phyloP scores from a whole-genome alignment of 208 protist species.

The Vickermania spadyakhi region DNA sequence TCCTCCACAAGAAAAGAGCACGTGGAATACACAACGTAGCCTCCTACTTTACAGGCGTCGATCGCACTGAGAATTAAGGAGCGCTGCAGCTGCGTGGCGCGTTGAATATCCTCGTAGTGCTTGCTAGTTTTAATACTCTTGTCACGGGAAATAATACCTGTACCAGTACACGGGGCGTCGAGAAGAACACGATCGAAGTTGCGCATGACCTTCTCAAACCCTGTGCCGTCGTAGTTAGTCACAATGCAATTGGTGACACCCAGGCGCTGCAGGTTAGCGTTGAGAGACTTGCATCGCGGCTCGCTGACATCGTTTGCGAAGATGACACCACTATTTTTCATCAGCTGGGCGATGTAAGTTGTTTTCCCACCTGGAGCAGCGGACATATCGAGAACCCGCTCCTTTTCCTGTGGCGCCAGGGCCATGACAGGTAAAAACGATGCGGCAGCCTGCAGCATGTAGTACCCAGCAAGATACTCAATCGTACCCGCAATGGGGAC shows the following conservation, averaged over 20 bases:
- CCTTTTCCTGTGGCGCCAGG: constrained; percentile 90
- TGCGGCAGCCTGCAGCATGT: constrained; percentile 98
- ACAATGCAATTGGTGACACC: constrained; percentile 93
- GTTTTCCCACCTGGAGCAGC: constrained; percentile 99
- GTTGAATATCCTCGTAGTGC: constrained; percentile 88
- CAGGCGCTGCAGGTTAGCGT: constrained; percentile 96
- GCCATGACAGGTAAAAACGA: constrained; percentile 99
- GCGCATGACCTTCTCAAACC: constrained; percentile 84
- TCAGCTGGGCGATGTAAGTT: constrained; percentile 95
- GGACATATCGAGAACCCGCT: constrained; percentile 97
- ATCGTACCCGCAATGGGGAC: constrained; percentile 98
- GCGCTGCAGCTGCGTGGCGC: constrained; percentile 91
- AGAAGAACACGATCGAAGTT: constrained; percentile 92
- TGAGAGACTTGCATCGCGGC: constrained; percentile 91
- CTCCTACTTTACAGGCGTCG: constrained; percentile 93
- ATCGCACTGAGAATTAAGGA: constrained; percentile 97
- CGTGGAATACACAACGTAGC: constrained; percentile 98
- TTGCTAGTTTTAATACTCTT: constrained; percentile 94
- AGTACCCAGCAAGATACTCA: constrained; percentile 99
- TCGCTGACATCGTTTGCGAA: constrained; percentile 98
- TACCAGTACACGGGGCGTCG: constrained; percentile 98
- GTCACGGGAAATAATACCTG: constrained; percentile 98
- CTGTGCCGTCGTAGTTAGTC: constrained; percentile 93
- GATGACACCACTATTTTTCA: constrained; percentile 98
- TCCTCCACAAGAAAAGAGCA: constrained; percentile 97